Conservation (phyloP, 768 basidiomycete genomes). For the Sporobolomyces phaffii region DNA sequence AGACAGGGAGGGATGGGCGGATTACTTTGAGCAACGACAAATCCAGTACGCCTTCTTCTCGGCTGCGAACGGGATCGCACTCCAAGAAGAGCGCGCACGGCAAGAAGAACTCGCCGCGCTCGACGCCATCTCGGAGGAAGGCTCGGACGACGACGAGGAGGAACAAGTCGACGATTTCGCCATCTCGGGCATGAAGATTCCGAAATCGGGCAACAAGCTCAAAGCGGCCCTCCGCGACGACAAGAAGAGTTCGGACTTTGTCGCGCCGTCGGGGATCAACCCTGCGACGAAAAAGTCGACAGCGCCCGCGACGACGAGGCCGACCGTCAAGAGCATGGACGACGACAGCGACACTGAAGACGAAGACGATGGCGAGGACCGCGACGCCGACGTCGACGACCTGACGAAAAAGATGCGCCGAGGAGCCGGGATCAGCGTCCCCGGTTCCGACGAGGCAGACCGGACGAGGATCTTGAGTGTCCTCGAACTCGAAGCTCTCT, state of each 20-base stretch:
- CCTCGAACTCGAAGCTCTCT: constrained; percentile 77
- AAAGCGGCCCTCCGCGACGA: constrained; percentile 40
- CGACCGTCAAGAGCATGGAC: not conserved
- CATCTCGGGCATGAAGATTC: constrained; percentile 38
- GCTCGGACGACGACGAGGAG: constrained; percentile 43
- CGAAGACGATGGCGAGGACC: constrained; percentile 26
- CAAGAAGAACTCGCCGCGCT: constrained; percentile 42
- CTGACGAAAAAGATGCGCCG: constrained; percentile 19
- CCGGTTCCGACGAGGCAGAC: constrained; percentile 33
- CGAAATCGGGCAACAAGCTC: constrained; percentile 46
- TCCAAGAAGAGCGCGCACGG: constrained; percentile 64
- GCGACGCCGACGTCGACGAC: constrained; percentile 28
- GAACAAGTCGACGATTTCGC: constrained; percentile 40
- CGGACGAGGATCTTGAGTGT: constrained; percentile 76
- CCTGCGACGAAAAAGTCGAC: too few relatives aligned
- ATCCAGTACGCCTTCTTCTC: constrained; percentile 88
- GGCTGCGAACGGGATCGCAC: constrained; percentile 74
- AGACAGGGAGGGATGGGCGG: constrained; percentile 74
- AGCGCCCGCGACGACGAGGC: not conserved
- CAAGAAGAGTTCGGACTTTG: constrained; percentile 49
- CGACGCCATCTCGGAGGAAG: constrained; percentile 40
- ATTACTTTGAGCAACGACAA: constrained; percentile 71
- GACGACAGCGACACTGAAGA: constrained; percentile 4
- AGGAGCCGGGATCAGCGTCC: constrained; percentile 29
- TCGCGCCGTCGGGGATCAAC: not conserved